Percentiles rank a stretch among this genome's conserved stretches.
Conservation (phyloP, 345 rosid species). For the Camelina neglecta region DNA sequence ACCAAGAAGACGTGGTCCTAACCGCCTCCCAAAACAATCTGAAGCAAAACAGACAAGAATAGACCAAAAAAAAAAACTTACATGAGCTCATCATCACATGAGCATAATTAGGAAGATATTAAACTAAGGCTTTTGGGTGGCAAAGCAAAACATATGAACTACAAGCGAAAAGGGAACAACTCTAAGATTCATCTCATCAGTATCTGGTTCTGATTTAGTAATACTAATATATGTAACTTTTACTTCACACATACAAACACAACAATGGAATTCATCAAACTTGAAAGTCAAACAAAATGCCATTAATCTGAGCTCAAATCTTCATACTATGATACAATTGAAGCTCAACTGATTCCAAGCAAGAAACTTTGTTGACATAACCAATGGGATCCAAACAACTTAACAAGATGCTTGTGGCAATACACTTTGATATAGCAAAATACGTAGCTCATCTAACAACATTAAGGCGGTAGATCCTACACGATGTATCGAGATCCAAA, state of each 20-base stretch:
- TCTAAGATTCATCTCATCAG: not conserved
- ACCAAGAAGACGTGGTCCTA: constrained; percentile 94
- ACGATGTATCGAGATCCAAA: constrained; percentile 20
- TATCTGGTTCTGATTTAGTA: not conserved
- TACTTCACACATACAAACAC: constrained; percentile 5
- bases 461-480: constrained; percentile 15
- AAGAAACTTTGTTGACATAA: constrained; percentile 11
- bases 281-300: not conserved
- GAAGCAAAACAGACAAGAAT: constrained; percentile 17
- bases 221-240: not conserved
- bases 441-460: constrained; percentile 19
- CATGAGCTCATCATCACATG: constrained; percentile 29
- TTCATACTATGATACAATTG: constrained; percentile 2
- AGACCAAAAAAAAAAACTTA: constrained; percentile 39
- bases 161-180: constrained; percentile 8
- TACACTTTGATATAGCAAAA: too few relatives aligned
- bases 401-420: not conserved
- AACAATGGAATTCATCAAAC: not conserved
- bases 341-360: not conserved
- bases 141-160: not conserved
- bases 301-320: constrained; percentile 5
- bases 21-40: constrained; percentile 99
- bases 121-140: not conserved
- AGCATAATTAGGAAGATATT: not conserved
- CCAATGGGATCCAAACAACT: constrained; percentile 17